A percentile compares a stretch with the other conserved stretches of the same genome.
These are phyloP conservation scores for Solanum chiquidenum DNA, from an alignment of 257 asterid species.

Conservation along the genomic window DNA sequence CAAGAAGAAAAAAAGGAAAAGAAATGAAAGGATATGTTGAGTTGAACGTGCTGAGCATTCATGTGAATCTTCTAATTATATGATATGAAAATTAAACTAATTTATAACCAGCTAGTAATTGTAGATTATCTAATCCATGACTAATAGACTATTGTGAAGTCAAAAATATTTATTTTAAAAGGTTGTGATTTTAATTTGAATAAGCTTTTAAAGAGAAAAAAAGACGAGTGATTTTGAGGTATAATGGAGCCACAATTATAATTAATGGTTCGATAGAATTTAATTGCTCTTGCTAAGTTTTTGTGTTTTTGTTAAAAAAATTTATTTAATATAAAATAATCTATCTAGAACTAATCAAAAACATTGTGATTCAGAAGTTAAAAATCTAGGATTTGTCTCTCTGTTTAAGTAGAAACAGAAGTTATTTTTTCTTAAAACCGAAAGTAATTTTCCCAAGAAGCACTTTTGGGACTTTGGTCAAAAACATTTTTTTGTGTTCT, in stretches of 20 bases:
- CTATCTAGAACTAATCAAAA: background rate
- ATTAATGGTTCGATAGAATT: background rate
- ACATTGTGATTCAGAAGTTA: background rate
- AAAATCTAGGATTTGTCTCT: background rate
- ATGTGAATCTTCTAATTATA: background rate
- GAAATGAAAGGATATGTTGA: background rate
- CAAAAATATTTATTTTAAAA: background rate
- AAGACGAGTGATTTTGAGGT: background rate
- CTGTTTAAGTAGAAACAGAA: background rate
- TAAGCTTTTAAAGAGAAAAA: background rate
- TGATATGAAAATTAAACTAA: background rate
- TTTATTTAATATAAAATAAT: background rate
- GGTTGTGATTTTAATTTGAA: background rate
- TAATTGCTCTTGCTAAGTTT: background rate
- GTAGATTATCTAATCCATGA: background rate
- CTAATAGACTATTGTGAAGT: background rate
- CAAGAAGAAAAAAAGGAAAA: background rate
- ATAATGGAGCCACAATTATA: too few relatives aligned
- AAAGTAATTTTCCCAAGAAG: background rate
- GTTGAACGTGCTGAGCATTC: background rate
- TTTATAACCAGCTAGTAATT: background rate
- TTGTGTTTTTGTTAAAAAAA: background rate
- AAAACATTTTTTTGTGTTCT: background rate
- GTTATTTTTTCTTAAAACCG: background rate
- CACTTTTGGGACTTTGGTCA: background rate